Evolutionary conservation across 306 rosid genomes (phyloP).

Genomic region (Pterocarpus macrocarpus): DNA sequence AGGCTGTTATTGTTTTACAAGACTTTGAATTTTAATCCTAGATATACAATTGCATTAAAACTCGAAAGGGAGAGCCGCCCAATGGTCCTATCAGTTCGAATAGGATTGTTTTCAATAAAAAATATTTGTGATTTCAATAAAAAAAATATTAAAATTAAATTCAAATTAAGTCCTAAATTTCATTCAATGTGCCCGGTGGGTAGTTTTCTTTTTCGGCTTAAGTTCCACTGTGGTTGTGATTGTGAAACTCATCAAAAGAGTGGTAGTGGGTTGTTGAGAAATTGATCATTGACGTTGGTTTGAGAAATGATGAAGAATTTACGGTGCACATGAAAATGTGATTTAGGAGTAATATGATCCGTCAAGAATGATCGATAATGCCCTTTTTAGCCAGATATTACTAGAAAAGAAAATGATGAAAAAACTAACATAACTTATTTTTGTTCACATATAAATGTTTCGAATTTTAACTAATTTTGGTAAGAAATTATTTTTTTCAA

Average conservation of each 20-base stretch:
- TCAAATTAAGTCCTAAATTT: background rate
- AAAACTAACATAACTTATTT: too few relatives aligned
- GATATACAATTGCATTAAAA: too few relatives aligned
- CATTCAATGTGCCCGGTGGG: background rate
- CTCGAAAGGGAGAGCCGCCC: too few relatives aligned
- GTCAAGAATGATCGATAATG: background rate
- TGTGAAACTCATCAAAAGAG: background rate
- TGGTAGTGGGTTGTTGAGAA: constrained; percentile 22
- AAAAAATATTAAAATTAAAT: background rate
- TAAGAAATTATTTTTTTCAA: too few relatives aligned
- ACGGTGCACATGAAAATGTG: background rate
- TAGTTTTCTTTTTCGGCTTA: background rate
- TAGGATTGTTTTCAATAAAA: background rate
- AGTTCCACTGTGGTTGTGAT: background rate
- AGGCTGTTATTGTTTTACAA: too few relatives aligned
- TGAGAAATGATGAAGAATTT: background rate
- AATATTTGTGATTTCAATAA: background rate
- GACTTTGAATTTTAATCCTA: too few relatives aligned
- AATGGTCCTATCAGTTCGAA: too few relatives aligned
- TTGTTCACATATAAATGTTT: too few relatives aligned
- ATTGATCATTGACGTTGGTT: background rate
- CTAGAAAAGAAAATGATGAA: background rate
- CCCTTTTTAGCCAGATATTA: background rate
- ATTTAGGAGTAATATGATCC: background rate
- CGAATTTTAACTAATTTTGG: too few relatives aligned